Evolutionary conservation across 352 stramenopile genomes (phyloP), one percentile per base, ranked within the genome.

Genomic region (Thalassiosira pacifica): DNA sequence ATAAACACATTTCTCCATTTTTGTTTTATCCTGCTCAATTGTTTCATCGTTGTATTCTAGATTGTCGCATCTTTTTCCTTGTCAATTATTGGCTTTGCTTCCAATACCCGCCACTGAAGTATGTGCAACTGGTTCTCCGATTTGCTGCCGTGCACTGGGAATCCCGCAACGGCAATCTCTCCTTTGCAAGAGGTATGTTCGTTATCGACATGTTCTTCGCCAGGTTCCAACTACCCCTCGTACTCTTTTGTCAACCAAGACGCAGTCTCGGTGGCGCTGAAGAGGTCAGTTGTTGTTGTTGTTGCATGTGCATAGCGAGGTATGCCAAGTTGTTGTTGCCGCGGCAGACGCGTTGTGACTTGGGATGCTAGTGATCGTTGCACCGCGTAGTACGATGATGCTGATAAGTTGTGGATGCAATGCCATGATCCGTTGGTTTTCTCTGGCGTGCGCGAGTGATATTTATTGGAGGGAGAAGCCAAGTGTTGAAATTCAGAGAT

Each of bases 81-180:
- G n/a, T n/a, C n/a, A n/a, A n/a, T n/a, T n/a, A n/a, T n/a, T n/a
- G n/a, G n/a, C n/a, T n/a, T n/a, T n/a, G n/a, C n/a, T n/a, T n/a
- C n/a, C n/a, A n/a, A n/a, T n/a, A n/a, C n/a, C n/a, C n/a, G n/a
- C n/a, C n/a, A n/a, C n/a, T n/a, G n/a, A n/a, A n/a, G n/a, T n/a
- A n/a, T n/a, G n/a, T n/a, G n/a, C n/a, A n/a, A n/a, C n/a, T n/a
- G n/a, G n/a, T n/a, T n/a, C n/a, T n/a, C n/a, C n/a, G n/a, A n/a
- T n/a, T n/a, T n/a, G n/a, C n/a, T n/a, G n/a, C n/a, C n/a, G n/a
- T n/a, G n/a, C n/a, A n/a, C n/a, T n/a, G n/a, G n/a, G n/a, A n/a
- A n/a, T n/a, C 95, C 95, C 19, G 93, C 93, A 22, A 96, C 91
- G 0, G 88, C 82, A 34, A 97, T 88, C 55, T 93, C 83, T 6